Conservation (phyloP, 148 eudicot genomes). For the Vaccinium corymbosum region DNA sequence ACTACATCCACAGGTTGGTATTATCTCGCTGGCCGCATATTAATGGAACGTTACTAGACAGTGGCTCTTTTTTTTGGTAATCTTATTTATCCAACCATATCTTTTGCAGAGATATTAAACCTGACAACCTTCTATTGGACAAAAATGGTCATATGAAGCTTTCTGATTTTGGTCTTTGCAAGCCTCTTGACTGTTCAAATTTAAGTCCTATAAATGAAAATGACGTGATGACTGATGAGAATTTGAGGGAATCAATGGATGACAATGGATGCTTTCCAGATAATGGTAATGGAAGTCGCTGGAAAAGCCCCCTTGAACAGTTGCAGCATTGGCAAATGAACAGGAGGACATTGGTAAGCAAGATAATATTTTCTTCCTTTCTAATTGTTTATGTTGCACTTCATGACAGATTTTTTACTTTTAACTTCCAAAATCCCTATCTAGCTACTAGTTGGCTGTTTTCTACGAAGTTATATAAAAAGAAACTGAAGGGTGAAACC, state of each 20-base stretch:
- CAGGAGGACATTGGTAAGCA: conserved; percentile 61
- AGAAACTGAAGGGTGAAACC: neutral
- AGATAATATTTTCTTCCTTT: neutral
- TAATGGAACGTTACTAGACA: neutral
- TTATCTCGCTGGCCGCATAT: neutral
- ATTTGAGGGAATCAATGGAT: conserved; percentile 25
- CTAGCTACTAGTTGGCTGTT: neutral
- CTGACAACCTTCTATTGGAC: conserved; percentile 68
- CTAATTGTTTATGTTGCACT: neutral
- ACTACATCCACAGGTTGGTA: conserved; percentile 70
- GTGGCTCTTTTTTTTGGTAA: neutral
- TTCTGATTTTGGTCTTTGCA: conserved; percentile 86
- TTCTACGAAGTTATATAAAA: neutral
- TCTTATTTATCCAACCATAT: neutral
- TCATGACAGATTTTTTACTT: neutral
- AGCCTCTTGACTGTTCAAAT: conserved; percentile 63
- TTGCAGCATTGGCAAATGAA: conserved; percentile 67
- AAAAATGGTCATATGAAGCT: conserved; percentile 68
- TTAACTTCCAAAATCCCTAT: neutral
- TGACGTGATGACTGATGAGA: conserved; percentile 32
- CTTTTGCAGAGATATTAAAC: conserved; percentile 62
- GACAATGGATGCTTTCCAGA: conserved; percentile 27
- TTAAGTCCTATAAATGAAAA: conserved; percentile 39
- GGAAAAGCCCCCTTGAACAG: conserved; percentile 59
- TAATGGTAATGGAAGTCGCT: conserved; percentile 30